These are phyloP conservation scores for Exobasidium rhododendri DNA, from an alignment of 1,284 basidiomycete species.

Conservation along the genomic window DNA sequence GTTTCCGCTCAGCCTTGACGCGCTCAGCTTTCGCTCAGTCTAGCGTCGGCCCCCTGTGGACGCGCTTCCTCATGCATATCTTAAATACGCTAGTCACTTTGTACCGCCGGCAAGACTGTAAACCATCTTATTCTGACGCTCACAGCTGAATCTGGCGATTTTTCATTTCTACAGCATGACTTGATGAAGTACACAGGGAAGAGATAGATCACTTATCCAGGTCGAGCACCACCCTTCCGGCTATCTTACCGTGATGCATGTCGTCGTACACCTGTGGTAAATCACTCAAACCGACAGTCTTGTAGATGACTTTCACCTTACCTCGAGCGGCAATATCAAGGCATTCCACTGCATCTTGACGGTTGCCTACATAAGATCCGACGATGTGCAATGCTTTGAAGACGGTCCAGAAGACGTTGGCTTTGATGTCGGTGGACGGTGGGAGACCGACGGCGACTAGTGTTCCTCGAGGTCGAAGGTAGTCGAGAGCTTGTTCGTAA, in stretches of 20 bases:
- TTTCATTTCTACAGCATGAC: too few species aligned
- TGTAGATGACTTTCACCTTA: conserved; percentile 65
- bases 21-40: too few species aligned
- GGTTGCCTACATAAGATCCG: conserved; percentile 70
- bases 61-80: too few species aligned
- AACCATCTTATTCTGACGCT: too few species aligned
- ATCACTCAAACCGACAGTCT: conserved; percentile 60
- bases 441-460: conserved; percentile 76
- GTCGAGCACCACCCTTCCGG: conserved; percentile 67
- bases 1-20: too few species aligned
- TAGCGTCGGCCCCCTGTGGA: too few species aligned
- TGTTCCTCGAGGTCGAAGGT: conserved; percentile 63
- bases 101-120: too few species aligned
- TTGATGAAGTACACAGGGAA: neutral
- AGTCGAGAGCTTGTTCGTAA: conserved; percentile 67
- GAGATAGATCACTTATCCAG: conserved; percentile 22
- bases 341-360: conserved; percentile 57
- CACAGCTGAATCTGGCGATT: too few species aligned
- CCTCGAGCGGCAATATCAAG: conserved; percentile 69
- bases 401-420: conserved; percentile 67
- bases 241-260: conserved; percentile 63
- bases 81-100: too few species aligned
- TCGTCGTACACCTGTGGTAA: conserved; percentile 62
- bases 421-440: conserved; percentile 62
- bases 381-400: conserved; percentile 64